Conservation (phyloP, 2,329 filamentous ascomycete genomes). For the Tolypocladium ovalisporum region DNA sequence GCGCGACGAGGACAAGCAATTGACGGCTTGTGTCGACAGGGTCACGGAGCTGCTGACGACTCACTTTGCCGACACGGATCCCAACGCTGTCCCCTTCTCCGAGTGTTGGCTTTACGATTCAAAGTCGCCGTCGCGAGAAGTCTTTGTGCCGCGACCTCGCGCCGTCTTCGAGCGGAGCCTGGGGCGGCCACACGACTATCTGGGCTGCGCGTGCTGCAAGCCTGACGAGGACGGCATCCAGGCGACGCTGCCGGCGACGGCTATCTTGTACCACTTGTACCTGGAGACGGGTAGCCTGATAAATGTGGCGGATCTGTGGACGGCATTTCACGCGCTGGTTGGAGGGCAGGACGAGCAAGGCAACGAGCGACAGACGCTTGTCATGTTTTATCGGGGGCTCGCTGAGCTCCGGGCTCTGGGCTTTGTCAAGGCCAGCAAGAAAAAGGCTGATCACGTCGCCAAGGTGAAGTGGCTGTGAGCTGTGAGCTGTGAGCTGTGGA, state of each 20-base stretch:
- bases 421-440: constrained; percentile 79
- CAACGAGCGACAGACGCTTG: constrained; percentile 48
- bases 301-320: constrained; percentile 72
- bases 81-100: constrained; percentile 44
- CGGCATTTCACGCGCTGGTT: constrained; percentile 59
- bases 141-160: constrained; percentile 65
- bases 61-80: constrained; percentile 12
- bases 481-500: constrained; percentile 48
- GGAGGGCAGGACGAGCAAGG: constrained; percentile 34
- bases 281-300: constrained; percentile 66
- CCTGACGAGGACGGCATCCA: constrained; percentile 36
- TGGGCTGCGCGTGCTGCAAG: constrained; percentile 61
- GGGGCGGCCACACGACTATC: constrained; percentile 63
- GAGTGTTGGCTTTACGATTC: constrained; percentile 71
- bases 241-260: constrained; percentile 55
- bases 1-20: constrained; percentile 58
- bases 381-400: constrained; percentile 74
- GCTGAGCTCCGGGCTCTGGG: constrained; percentile 80
- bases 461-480: constrained; percentile 71
- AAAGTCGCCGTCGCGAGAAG: constrained; percentile 56
- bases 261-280: constrained; percentile 70
- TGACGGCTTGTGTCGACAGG: constrained; percentile 54
- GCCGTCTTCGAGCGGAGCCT: constrained; percentile 62
- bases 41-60: constrained; percentile 15
- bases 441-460: constrained; percentile 83